Percentiles rank a stretch among this genome's conserved stretches.
Evolutionary conservation across 108 stramenopile genomes (phyloP).

Genomic region (Fragilaria crotonensis): DNA sequence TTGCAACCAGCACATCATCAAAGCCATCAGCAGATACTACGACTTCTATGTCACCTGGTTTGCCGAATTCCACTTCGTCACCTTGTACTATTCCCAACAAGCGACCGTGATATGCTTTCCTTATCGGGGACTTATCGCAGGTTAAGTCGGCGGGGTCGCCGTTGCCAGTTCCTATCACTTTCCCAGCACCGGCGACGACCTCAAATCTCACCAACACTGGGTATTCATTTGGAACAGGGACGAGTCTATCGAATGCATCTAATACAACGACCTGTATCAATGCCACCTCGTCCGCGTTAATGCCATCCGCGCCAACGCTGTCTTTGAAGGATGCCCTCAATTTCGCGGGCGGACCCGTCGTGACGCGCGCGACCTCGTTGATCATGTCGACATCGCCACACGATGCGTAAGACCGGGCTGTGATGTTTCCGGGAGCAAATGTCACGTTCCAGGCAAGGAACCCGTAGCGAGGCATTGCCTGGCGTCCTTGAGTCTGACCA

Average conservation of each 20-base stretch:
- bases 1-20: too few relatives aligned
- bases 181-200: slow-evolving; percentile 20
- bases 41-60: not conserved
- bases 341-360: slow-evolving; percentile 3
- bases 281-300: slow-evolving; percentile 15
- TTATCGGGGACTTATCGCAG: not conserved
- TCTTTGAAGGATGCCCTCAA: slow-evolving; percentile 16
- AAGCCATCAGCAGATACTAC: not conserved
- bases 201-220: slow-evolving; percentile 9
- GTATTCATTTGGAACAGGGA: slow-evolving; percentile 18
- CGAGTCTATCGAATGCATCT: slow-evolving; percentile 13
- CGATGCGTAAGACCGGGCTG: slow-evolving; percentile 17
- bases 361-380: slow-evolving; percentile 5
- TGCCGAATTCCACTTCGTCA: not conserved
- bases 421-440: slow-evolving; percentile 20
- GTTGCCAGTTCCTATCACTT: slow-evolving; percentile 21
- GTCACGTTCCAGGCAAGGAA: slow-evolving; percentile 13
- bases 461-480: slow-evolving; percentile 18
- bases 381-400: not conserved
- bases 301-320: slow-evolving; percentile 27
- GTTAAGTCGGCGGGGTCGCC: slow-evolving; percentile 16
- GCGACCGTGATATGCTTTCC: not conserved
- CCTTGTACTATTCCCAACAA: not conserved
- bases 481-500: slow-evolving; percentile 17
- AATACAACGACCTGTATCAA: slow-evolving; percentile 25